Conservation (phyloP, 129 eudicot species). For the Chrysanthemum makinoi region DNA sequence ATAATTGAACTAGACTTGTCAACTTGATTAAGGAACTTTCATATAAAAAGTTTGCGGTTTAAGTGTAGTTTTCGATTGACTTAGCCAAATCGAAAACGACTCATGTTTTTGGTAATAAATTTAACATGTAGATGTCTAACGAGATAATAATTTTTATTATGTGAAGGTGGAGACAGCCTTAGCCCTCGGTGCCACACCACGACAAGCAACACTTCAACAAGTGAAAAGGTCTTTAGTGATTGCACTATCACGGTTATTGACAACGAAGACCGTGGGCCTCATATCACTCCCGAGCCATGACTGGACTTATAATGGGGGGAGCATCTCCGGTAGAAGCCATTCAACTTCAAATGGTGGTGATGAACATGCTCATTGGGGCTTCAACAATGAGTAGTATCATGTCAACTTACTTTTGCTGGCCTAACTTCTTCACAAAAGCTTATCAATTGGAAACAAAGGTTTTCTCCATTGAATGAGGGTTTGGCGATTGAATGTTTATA, state of each 20-base stretch:
- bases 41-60: background rate
- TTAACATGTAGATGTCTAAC: background rate
- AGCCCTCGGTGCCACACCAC: slow-evolving; percentile 94
- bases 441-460: slow-evolving; percentile 79
- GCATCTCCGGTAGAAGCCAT: slow-evolving; percentile 95
- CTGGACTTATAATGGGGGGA: slow-evolving; percentile 98
- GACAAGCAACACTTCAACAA: slow-evolving; percentile 75
- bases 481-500: background rate
- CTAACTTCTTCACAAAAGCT: slow-evolving; percentile 84
- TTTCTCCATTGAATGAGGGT: slow-evolving; percentile 45
- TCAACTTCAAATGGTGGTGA: slow-evolving; percentile 94
- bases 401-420: slow-evolving; percentile 92
- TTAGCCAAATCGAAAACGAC: too few species aligned
- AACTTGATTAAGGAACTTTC: background rate
- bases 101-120: too few species aligned
- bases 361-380: slow-evolving; percentile 98
- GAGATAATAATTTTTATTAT: background rate
- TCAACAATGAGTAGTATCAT: slow-evolving; percentile 82
- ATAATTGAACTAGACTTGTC: too few species aligned
- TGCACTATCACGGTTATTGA: slow-evolving; percentile 85
- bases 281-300: slow-evolving; percentile 97
- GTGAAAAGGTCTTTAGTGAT: slow-evolving; percentile 84
- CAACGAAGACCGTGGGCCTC: slow-evolving; percentile 93
- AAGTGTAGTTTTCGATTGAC: too few species aligned
- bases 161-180: slow-evolving; percentile 88